Evolutionary conservation across 208 protist genomes (phyloP), one percentile per base, ranked within the genome.

Genomic region (Crithidia bombi): DNA sequence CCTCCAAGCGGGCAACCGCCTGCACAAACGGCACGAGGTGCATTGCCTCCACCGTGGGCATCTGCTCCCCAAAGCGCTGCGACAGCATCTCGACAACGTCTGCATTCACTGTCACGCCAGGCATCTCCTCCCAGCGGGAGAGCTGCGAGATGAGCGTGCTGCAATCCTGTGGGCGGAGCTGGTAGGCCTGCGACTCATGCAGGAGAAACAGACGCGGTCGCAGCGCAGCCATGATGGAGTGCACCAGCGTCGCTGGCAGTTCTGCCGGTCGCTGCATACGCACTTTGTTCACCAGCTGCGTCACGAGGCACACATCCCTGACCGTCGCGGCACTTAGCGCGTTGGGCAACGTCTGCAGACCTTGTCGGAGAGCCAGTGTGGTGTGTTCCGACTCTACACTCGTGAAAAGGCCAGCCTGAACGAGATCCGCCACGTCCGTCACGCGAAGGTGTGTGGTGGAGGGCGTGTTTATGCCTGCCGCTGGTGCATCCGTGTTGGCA

Each of bases 41-140:
- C 17, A 51, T 43, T 30, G 80, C 49, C 28, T 80, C 65, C n/a
- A 82, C 86, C 43, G 65, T 72, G 17, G 75, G 52, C 59, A 92
- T 83, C 49, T 87, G 77, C 44, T 71, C 58, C 5, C 65, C 43
- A 66, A 96, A 91, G 51, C 71, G 79, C 23, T 72, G 59, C 35
- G 81, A 96, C 23, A 96, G 76, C 46, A 93, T 75, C 64, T 93
- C 83, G 6, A 89, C 51, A 38, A 93, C 33, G 56, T 95, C 90
- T 1, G 79, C 78, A 30, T 59, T 65, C 23, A 79, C 44, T 19
- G 51, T 57, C 32, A 63, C 77, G 17, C 71, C 66, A 15, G 69
- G 23, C 67, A 79, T 70, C 75, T 81, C 67, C 28, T 89, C 80
- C 66, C 82, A 86, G 15, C 85, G 84, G 10, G 87, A 82, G 26